These are phyloP conservation scores for Martensiomyces pterosporus DNA, from an alignment of 192 early-diverging fungal species.

Conservation along the genomic window DNA sequence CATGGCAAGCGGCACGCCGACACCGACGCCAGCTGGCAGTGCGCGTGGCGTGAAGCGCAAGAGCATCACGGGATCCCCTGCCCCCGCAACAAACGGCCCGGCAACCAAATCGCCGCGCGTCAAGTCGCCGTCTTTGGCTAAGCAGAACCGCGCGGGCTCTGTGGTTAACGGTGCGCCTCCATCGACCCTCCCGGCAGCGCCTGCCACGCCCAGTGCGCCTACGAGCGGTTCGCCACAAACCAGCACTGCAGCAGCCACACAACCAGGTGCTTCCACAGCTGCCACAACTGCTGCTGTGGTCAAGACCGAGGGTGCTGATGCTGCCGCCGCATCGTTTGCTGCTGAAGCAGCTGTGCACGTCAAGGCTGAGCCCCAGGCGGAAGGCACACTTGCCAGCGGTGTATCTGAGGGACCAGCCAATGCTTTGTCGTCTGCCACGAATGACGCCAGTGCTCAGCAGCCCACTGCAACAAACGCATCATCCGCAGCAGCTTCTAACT, in stretches of 20 bases:
- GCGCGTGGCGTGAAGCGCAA: conserved; percentile 46
- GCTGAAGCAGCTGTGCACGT: not conserved
- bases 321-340: too few species aligned
- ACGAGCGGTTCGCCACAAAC: not conserved
- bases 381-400: too few species aligned
- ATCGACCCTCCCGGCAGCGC: not conserved
- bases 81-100: not conserved
- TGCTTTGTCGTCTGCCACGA: too few species aligned
- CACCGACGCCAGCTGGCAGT: conserved; percentile 11
- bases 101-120: conserved; percentile 36
- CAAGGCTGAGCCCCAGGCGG: not conserved
- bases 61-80: conserved; percentile 44
- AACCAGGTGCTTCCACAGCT: not conserved
- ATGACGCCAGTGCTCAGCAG: too few species aligned
- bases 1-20: conserved; percentile 13
- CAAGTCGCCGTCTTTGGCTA: conserved; percentile 14
- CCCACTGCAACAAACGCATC: not conserved
- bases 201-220: not conserved
- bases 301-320: not conserved
- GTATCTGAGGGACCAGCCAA: too few species aligned
- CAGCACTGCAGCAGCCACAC: not conserved
- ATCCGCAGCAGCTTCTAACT: too few species aligned
- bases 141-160: conserved; percentile 10
- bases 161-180: conserved; percentile 6
- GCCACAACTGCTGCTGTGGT: not conserved